Base-by-base conservation (phyloP, 2,329 filamentous ascomycete species). In the Hysterium pulicare region DNA sequence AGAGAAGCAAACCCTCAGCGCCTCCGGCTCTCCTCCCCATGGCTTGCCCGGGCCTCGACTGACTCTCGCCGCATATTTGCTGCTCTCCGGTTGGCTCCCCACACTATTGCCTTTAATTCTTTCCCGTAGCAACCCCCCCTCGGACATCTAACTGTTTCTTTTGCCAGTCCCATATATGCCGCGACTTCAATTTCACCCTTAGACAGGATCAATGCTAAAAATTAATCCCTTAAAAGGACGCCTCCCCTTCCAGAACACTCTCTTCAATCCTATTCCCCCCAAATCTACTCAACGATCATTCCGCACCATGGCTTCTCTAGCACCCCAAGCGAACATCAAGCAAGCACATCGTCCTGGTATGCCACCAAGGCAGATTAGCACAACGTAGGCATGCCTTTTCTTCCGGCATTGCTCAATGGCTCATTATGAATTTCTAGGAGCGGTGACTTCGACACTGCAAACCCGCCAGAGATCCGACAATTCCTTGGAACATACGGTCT, bases 401-500 rank as follows among this genome's bases (percentile, higher is more conserved):
- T 31, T 2, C 23, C 16, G 19, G 7, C 31, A 5, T 26, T 23
- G 16, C 26, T 16, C 45, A 47, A 34, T 47, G 39, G 44, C 53
- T 57, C 34, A 59, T 24, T 6, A 33, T 22, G 4, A 19, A 13
- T 21, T 23, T 32, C 5, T 48, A 71, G 67, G 33, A 64, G 59
- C 49, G 68, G 68, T 46, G 74, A 77, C 58, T 77, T 69, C 54
- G 72, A 75, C 62, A 72, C 72, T 36, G 67, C 74, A 16, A 68
- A 75, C 55, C 57, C 71, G 4, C 61, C 68, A 49, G 71, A 76
- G 53, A 69, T 74, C 40, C 70, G 75, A 55, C 72, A 69, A 48
- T 71, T 72, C 55, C 69, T 77, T 33, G 67, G 66, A 40, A 77
- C 75, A 28, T 76, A 77, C 54, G 75, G 75, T 40, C 67, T 79